Base-by-base conservation (phyloP, 257 asterid genomes). In the Anisodus acutangulus region DNA sequence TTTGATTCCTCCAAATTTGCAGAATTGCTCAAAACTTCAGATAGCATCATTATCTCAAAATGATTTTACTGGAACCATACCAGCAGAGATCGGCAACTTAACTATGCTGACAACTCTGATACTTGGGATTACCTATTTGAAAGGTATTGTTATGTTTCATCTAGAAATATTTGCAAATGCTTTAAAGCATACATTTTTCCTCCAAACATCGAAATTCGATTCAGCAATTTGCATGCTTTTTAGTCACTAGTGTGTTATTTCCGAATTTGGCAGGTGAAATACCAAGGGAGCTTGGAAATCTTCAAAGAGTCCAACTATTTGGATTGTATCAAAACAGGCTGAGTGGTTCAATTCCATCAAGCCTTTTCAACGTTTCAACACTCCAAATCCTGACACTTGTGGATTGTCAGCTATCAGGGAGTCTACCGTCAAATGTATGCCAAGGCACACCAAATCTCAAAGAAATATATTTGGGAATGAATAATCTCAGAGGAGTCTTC, bases 1-100 rank as follows among this genome's bases (percentile, higher is more conserved):
- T 4, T 58, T 68, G 13, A 82, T 88, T 71, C 89, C 91, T 8
- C 57, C 71, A 31, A 68, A 81, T 45, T 41, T 85, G 79, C 79
- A 82, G 51, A 88, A 88, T 6, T 79, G 80, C 41, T 72, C 80
- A 0, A 72, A 72, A 72, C 80, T n/a, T 72, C 1, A 47, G 5
- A 47, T n/a, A 45, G 0, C 45, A n/a, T 72, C 80, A 10, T 72
- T 72, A 41, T 72, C 80, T 72, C 0, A 0, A 9, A 72, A 72
- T 45, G 58, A 72, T 72, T 72, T 72, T 58, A 1, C 58, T 9
- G 80, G 80, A 72, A 72, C 59, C 59, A 72, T 72, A 72, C 59
- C 80, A 45, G n/a, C 58, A 45, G 59, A 72, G 9, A 72, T 72
- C 10, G 59, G 80, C n/a, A 72, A 72, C 59, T 2, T 72, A 45